Evolutionary conservation across 2,329 filamentous ascomycete genomes (phyloP).

Genomic region (Xylariales sp.): DNA sequence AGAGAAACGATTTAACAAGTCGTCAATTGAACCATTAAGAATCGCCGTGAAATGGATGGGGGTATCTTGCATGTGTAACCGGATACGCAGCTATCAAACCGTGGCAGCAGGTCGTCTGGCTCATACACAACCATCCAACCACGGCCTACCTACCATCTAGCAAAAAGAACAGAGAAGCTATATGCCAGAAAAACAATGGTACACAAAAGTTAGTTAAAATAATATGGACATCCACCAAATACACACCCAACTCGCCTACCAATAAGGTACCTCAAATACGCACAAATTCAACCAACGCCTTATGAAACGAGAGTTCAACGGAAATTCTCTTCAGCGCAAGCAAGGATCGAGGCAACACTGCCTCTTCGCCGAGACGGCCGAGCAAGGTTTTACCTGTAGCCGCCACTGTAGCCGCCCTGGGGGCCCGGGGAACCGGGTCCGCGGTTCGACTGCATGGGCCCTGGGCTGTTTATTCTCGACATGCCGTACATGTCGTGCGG

Average conservation of each 20-base stretch:
- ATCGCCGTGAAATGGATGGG: conserved; percentile 18
- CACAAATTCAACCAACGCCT: conserved; percentile 33
- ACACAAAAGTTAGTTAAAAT: conserved; percentile 8
- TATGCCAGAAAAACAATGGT: conserved; percentile 23
- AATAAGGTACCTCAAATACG: conserved; percentile 18
- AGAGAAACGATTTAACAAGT: background rate
- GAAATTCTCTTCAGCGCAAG: background rate
- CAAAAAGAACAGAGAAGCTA: conserved; percentile 11
- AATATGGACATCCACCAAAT: conserved; percentile 6
- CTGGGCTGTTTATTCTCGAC: conserved; percentile 37
- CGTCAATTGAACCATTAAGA: conserved; percentile 8
- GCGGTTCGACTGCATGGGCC: conserved; percentile 31
- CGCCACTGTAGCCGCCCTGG: conserved; percentile 29
- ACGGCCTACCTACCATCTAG: conserved; percentile 13
- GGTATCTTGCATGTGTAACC: conserved; percentile 35
- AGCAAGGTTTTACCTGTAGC: conserved; percentile 10
- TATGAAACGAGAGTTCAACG: conserved; percentile 12
- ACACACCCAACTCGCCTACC: conserved; percentile 13
- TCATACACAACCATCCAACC: conserved; percentile 8
- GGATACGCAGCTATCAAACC: conserved; percentile 23
- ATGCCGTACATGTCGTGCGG: conserved; percentile 40
- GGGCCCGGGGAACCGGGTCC: conserved; percentile 35
- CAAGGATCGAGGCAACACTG: background rate
- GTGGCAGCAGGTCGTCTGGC: background rate
- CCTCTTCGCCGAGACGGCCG: background rate